phyloP scores from a whole-genome alignment of 768 basidiomycete genomes.

The Boletellus ananiceps region DNA sequence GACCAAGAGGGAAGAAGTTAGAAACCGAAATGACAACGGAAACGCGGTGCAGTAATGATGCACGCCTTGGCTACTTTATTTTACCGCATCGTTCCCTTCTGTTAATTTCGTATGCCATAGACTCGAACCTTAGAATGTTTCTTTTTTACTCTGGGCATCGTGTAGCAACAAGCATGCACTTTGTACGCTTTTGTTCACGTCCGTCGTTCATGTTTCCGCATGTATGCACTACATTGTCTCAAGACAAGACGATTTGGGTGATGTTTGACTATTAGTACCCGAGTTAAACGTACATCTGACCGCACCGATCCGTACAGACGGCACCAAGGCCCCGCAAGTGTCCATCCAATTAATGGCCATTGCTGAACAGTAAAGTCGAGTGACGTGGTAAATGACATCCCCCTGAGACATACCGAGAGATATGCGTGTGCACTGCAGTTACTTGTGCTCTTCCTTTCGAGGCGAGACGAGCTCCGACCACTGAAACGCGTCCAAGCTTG shows the following conservation, averaged over 20 bases:
- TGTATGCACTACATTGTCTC: conserved; percentile 16
- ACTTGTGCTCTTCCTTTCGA: conserved; percentile 26
- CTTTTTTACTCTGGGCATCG: conserved; percentile 6
- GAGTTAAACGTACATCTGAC: conserved; percentile 7
- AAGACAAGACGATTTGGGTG: neutral
- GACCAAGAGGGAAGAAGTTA: conserved; percentile 27
- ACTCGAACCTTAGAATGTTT: conserved; percentile 25
- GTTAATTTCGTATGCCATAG: conserved; percentile 19
- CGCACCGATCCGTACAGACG: conserved; percentile 4
- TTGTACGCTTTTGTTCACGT: conserved; percentile 20
- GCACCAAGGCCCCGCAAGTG: neutral
- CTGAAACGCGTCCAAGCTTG: conserved; percentile 30
- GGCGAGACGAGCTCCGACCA: conserved; percentile 32
- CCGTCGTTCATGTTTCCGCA: conserved; percentile 5
- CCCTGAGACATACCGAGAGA: neutral
- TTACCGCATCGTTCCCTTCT: conserved; percentile 6
- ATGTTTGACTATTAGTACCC: neutral
- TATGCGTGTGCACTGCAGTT: neutral
- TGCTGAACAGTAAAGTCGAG: conserved; percentile 9
- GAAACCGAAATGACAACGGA: conserved; percentile 8
- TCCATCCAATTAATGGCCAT: neutral
- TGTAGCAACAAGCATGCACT: conserved; percentile 18
- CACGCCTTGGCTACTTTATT: neutral
- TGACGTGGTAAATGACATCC: neutral
- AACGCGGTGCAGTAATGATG: conserved; percentile 9